phyloP scores from a whole-genome alignment of 306 rosid genomes.

The Gynostemma pentaphyllum region DNA sequence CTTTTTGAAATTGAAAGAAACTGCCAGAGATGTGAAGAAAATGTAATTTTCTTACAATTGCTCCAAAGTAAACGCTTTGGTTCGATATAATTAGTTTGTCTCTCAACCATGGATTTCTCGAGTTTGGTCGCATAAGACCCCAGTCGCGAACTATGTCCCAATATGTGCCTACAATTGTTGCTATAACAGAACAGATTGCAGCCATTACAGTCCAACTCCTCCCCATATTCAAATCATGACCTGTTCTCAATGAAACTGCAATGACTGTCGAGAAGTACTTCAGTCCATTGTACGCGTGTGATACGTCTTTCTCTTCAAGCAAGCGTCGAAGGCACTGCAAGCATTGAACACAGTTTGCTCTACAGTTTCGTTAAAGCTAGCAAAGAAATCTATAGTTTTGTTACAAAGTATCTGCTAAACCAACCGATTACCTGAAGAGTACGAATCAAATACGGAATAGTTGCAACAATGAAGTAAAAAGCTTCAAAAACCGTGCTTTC shows the following conservation, averaged over 20 bases:
- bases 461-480: constrained; percentile 52
- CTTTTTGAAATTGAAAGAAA: neutral
- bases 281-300: constrained; percentile 31
- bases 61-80: constrained; percentile 25
- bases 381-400: neutral
- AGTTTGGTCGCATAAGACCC: constrained; percentile 38
- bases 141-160: constrained; percentile 54
- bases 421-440: constrained; percentile 43
- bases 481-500: constrained; percentile 28
- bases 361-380: neutral
- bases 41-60: constrained; percentile 5
- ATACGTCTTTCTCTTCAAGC: constrained; percentile 34
- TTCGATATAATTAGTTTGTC: constrained; percentile 46
- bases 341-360: neutral
- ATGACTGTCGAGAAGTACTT: constrained; percentile 33
- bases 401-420: neutral
- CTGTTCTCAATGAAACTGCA: constrained; percentile 45
- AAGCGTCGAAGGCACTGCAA: constrained; percentile 42
- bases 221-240: constrained; percentile 18
- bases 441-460: constrained; percentile 70
- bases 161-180: constrained; percentile 30
- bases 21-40: too few species aligned
- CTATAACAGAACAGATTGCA: constrained; percentile 23
- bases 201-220: constrained; percentile 23
- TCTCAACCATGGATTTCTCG: constrained; percentile 61